Percentiles rank a stretch among this genome's conserved stretches.
These are phyloP conservation scores for Aspergillus vadensis DNA, from an alignment of 2,329 filamentous ascomycete genomes.

Conservation along the genomic window DNA sequence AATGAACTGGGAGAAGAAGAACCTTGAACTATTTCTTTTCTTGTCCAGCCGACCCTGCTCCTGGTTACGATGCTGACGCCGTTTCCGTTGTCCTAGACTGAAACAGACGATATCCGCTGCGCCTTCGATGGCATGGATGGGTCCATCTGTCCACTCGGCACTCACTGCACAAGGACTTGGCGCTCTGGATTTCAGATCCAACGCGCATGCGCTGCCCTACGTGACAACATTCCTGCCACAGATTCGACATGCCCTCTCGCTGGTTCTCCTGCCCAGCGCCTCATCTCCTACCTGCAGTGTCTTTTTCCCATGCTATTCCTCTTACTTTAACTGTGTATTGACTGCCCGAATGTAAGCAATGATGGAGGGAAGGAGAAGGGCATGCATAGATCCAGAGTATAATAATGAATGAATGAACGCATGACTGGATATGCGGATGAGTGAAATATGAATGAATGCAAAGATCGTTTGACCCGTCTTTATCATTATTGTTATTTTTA, in stretches of 20 bases:
- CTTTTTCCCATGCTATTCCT: not conserved
- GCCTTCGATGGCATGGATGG: conserved; percentile 13
- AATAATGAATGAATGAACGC: not conserved
- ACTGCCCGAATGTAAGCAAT: too few relatives aligned
- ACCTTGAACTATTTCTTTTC: not conserved
- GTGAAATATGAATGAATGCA: not conserved
- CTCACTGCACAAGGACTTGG: conserved; percentile 16
- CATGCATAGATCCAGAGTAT: not conserved
- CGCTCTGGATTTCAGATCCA: conserved; percentile 22
- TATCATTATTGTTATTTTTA: not conserved
- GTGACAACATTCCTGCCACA: conserved; percentile 28
- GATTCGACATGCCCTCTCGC: conserved; percentile 14
- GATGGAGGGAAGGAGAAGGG: not conserved
- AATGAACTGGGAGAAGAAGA: too few relatives aligned
- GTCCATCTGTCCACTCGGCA: conserved; percentile 6
- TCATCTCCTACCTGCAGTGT: not conserved
- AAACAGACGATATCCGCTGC: conserved; percentile 8
- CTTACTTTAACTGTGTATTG: too few relatives aligned
- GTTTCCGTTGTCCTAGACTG: conserved; percentile 1
- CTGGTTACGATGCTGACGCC: conserved; percentile 1
- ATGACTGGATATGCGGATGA: not conserved
- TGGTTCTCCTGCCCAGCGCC: not conserved
- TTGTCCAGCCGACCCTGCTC: not conserved
- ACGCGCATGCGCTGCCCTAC: conserved; percentile 25
- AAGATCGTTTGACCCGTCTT: not conserved